Evolutionary conservation across 78 protist species (phyloP).

Genomic region (Dictyostelium citrinum): DNA sequence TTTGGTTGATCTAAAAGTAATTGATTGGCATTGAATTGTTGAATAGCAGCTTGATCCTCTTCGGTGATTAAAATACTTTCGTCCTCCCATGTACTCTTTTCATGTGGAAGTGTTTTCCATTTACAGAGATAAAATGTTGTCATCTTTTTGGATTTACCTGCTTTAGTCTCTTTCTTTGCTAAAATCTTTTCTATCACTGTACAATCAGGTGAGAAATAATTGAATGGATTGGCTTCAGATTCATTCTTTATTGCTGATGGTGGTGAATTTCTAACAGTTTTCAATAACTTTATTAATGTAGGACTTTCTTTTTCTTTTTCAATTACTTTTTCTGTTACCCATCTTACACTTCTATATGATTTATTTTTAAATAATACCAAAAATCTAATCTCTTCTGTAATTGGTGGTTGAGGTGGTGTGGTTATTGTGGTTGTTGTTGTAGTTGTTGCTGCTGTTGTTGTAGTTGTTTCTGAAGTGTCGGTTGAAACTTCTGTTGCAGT

Average conservation of each 20-base stretch:
- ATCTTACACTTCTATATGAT: constrained; percentile 42
- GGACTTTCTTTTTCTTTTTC: constrained; percentile 4
- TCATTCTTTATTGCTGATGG: constrained; percentile 31
- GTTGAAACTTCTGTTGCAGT: neutral
- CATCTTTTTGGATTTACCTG: neutral
- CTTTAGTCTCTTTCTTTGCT: neutral
- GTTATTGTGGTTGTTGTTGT: neutral
- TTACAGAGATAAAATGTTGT: constrained; percentile 72
- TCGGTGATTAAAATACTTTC: neutral
- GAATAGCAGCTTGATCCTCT: neutral
- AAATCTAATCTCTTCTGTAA: constrained; percentile 35
- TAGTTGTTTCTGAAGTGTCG: no score
- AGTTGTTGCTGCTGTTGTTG: neutral
- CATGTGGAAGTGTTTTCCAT: constrained; percentile 81
- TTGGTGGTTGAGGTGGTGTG: neutral
- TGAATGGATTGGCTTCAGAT: constrained; percentile 59
- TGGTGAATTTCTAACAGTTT: neutral
- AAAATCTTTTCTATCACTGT: constrained; percentile 59
- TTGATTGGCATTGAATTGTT: neutral
- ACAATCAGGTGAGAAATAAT: constrained; percentile 33
- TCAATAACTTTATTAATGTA: neutral
- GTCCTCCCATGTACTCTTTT: constrained; percentile 88
- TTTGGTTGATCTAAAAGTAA: neutral
- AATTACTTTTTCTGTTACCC: constrained; percentile 53
- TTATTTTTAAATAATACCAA: constrained; percentile 25